Conservation (phyloP, 257 asterid genomes). For the Fraxinus pennsylvanica region DNA sequence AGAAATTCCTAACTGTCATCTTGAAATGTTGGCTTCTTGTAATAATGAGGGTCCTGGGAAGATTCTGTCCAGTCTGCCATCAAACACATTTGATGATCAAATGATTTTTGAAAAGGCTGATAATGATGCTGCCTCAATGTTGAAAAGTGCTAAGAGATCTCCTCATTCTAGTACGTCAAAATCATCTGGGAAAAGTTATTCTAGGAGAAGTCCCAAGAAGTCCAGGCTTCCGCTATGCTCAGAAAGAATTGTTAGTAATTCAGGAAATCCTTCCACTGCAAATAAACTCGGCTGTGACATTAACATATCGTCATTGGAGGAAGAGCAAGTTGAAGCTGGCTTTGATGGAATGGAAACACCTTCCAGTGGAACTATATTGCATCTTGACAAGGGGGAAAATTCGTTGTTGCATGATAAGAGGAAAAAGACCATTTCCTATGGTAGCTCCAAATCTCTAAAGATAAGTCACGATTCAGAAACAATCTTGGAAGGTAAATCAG, state of each 20-base stretch:
- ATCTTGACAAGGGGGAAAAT: constrained; percentile 36
- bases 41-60: constrained; percentile 36
- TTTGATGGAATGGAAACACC: constrained; percentile 34
- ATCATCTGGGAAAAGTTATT: constrained; percentile 30
- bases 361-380: constrained; percentile 19
- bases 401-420: constrained; percentile 32
- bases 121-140: constrained; percentile 33
- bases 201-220: constrained; percentile 38
- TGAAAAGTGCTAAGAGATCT: constrained; percentile 42
- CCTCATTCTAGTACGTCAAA: constrained; percentile 38
- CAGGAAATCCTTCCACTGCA: constrained; percentile 34
- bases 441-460: constrained; percentile 41
- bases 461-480: constrained; percentile 26
- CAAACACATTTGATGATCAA: constrained; percentile 7
- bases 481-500: constrained; percentile 28
- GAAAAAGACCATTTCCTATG: constrained; percentile 34
- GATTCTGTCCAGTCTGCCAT: constrained; percentile 16
- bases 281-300: constrained; percentile 34
- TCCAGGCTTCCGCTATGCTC: constrained; percentile 34
- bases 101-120: constrained; percentile 29
- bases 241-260: constrained; percentile 35
- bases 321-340: constrained; percentile 28
- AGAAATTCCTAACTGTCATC: constrained; percentile 28
- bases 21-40: constrained; percentile 33
- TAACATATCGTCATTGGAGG: constrained; percentile 29